phyloP scores from a whole-genome alignment of 768 basidiomycete species.

The Goffeauzyma gilvescens region DNA sequence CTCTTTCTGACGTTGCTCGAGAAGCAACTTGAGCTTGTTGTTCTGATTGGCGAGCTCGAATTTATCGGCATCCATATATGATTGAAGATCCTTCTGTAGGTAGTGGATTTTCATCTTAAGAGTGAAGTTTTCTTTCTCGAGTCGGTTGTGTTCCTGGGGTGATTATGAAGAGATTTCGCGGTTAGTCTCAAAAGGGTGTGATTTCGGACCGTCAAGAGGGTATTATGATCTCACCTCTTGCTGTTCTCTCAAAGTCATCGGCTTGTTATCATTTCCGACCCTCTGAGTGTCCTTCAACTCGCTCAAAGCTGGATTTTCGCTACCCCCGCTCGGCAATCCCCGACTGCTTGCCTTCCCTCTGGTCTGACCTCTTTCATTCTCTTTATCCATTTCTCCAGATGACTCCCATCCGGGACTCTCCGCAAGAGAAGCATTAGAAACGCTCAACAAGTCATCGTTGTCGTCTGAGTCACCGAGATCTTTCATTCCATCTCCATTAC shows the following conservation, averaged over 20 bases:
- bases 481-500: too few relatives aligned
- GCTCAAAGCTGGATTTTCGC: constrained; percentile 23
- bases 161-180: background rate
- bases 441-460: too few relatives aligned
- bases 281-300: constrained; percentile 13
- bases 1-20: constrained; percentile 71
- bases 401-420: too few relatives aligned
- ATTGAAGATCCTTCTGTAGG: constrained; percentile 74
- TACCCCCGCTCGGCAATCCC: constrained; percentile 19
- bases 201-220: background rate
- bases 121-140: constrained; percentile 93
- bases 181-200: background rate
- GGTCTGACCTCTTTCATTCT: too few relatives aligned
- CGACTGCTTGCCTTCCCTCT: too few relatives aligned
- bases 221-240: constrained; percentile 52
- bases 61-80: constrained; percentile 78
- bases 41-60: constrained; percentile 82
- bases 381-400: too few relatives aligned
- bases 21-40: constrained; percentile 78
- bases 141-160: constrained; percentile 86
- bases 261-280: constrained; percentile 12
- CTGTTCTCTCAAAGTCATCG: constrained; percentile 77
- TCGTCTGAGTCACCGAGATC: too few relatives aligned
- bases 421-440: too few relatives aligned
- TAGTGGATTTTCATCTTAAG: constrained; percentile 92